These are phyloP conservation scores for Saccharomyces hybrid DNA, from an alignment of 1,139 yeast genomes.

Conservation along the genomic window DNA sequence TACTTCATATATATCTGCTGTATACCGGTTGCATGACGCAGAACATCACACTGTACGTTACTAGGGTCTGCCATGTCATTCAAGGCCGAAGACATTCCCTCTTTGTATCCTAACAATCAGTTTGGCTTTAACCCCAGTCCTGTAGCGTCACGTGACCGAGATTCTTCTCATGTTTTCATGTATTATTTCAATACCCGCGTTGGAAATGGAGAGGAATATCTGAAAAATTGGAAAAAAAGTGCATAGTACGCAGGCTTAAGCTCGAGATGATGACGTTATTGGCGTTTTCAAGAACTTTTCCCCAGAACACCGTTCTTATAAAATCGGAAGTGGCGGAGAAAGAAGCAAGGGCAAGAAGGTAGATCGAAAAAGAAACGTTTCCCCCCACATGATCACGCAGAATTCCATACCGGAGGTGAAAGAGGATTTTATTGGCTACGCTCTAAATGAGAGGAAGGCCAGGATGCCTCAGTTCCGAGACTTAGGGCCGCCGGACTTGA, in stretches of 20 bases:
- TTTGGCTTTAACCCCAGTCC: too few species aligned
- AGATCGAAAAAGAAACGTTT: neutral
- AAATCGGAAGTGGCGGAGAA: neutral
- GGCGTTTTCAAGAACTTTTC: neutral
- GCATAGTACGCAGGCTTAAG: neutral
- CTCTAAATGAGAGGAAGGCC: conserved; percentile 42
- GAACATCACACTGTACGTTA: too few species aligned
- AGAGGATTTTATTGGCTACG: conserved; percentile 43
- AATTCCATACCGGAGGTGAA: conserved; percentile 48
- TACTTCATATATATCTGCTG: too few species aligned
- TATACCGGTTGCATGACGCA: too few species aligned
- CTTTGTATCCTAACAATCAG: too few species aligned
- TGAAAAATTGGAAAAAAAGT: too few species aligned
- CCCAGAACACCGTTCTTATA: neutral
- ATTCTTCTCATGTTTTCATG: too few species aligned
- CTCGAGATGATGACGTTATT: neutral
- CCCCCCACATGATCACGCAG: conserved; percentile 34
- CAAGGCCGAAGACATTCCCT: too few species aligned
- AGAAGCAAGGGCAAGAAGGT: neutral
- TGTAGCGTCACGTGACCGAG: too few species aligned
- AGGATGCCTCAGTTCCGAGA: conserved; percentile 42
- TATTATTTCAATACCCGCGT: too few species aligned
- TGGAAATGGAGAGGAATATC: too few species aligned
- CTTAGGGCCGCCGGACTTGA: conserved; percentile 89
- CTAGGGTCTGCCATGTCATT: too few species aligned